These are phyloP conservation scores for Colletotrichum godetiae DNA, from an alignment of 2,329 filamentous ascomycete genomes.

Conservation along the genomic window DNA sequence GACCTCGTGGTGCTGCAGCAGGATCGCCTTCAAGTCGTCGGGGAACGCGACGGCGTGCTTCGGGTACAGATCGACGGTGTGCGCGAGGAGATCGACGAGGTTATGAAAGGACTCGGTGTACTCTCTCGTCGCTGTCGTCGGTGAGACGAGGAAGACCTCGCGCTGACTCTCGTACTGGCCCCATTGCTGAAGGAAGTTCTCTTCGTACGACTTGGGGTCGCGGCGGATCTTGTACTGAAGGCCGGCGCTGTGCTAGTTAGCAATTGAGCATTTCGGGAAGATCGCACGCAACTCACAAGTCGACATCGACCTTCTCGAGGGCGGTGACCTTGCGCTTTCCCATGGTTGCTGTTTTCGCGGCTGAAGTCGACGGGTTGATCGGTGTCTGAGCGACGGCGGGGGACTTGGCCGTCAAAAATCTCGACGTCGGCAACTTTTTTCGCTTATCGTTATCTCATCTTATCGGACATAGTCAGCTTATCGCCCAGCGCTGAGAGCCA, in stretches of 20 bases:
- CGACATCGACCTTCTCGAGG: constrained; percentile 94
- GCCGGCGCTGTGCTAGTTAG: constrained; percentile 71
- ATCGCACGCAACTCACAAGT: constrained; percentile 66
- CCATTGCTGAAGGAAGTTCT: constrained; percentile 90
- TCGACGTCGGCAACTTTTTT: constrained; percentile 11
- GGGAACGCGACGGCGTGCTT: constrained; percentile 82
- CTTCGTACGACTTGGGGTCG: constrained; percentile 89
- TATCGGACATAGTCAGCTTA: background rate
- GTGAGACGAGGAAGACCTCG: constrained; percentile 90
- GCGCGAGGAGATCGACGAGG: constrained; percentile 91
- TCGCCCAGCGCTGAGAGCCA: background rate
- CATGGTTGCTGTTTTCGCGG: constrained; percentile 58
- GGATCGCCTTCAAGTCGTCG: constrained; percentile 81
- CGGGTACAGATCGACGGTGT: constrained; percentile 94
- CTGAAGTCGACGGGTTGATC: background rate
- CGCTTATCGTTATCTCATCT: constrained; percentile 9
- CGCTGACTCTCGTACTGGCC: constrained; percentile 91
- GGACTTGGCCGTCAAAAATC: constrained; percentile 7
- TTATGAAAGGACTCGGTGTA: constrained; percentile 89
- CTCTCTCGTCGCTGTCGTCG: constrained; percentile 79
- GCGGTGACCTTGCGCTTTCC: constrained; percentile 91
- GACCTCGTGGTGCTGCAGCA: constrained; percentile 83
- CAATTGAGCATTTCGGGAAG: constrained; percentile 9
- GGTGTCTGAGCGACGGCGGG: constrained; percentile 21
- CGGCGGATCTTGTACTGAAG: constrained; percentile 91